Base-by-base conservation (phyloP, 192 early-diverging fungal genomes). In the Backusella psychrophila region DNA sequence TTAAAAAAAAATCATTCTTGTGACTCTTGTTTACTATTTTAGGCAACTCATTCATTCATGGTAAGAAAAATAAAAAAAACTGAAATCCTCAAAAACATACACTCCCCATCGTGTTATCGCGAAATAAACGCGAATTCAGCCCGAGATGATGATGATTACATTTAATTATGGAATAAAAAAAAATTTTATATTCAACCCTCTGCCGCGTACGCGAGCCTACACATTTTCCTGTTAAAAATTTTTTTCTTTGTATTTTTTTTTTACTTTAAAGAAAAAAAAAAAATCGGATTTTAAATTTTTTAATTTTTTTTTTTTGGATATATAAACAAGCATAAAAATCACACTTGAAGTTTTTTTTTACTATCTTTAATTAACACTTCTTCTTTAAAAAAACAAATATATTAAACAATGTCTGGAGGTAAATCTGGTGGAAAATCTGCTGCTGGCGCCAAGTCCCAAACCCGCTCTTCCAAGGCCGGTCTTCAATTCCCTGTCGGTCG, bases 401-500 rank as follows among this genome's bases (percentile, higher is more conserved):
- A 49, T 33, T 69, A 70, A 75, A 90, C 35, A 81, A 90, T 89
- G 88, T 88, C 87, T 85, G 90, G 88, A 77, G 90, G 90, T 78
- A 91, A 91, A 85, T 90, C 89, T 75, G 91, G 91, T 85, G 91
- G 91, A 79, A 92, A 92, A 83, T 87, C 91, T 85, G 86, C 87
- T 81, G 80, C 83, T 59, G 79, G 85, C 71, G 83, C 86, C 82
- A 90, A 87, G 93, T 75, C 79, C 41, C 79, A 92, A 83, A 92
- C 93, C 63, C 89, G 94, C 66, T 95, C 93, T 36, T 80, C 88
- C 74, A 90, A 91, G 79, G 95, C 95, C 76, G 95, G 95, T 84
- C 92, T 96, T 73, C 92, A 94, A 81, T 96, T 96, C 91, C 95
- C 94, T 73, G 94, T 95, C 75, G 94, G 94, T 81, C 89, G 73